A percentile compares a stretch with the other conserved stretches of the same genome.
phyloP scores from a whole-genome alignment of 192 early-diverging fungal genomes.

The Coemansia nantahalensis region DNA sequence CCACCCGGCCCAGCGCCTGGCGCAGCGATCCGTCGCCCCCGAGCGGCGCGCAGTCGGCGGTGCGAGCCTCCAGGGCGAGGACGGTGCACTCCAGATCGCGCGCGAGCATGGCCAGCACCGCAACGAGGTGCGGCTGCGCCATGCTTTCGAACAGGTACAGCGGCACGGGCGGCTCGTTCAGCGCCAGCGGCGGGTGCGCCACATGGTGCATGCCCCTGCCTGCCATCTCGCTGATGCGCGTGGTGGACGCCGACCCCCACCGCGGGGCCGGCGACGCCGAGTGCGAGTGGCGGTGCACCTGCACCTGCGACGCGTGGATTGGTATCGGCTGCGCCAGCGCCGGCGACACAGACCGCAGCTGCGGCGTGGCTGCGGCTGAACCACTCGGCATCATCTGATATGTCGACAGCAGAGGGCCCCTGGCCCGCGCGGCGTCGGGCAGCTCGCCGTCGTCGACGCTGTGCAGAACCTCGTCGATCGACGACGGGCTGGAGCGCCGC shows the following conservation, averaged over 20 bases:
- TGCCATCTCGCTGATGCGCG: constrained; percentile 13
- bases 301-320: constrained; percentile 8
- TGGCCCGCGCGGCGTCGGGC: constrained; percentile 3
- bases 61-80: constrained; percentile 22
- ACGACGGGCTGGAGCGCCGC: constrained; percentile 6
- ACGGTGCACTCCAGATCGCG: constrained; percentile 45
- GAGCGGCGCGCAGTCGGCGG: constrained; percentile 9
- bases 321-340: constrained; percentile 15
- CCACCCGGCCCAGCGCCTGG: constrained; percentile 27
- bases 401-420: neutral
- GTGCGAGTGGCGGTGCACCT: constrained; percentile 29
- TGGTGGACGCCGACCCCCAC: constrained; percentile 8
- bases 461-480: constrained; percentile 8
- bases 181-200: constrained; percentile 21
- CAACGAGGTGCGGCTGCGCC: constrained; percentile 37
- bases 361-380: neutral
- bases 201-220: constrained; percentile 8
- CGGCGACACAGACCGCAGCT: constrained; percentile 25
- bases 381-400: no score
- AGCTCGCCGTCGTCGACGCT: neutral
- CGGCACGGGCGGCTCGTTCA: constrained; percentile 48
- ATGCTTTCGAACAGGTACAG: constrained; percentile 46
- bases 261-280: constrained; percentile 19
- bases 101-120: constrained; percentile 41
- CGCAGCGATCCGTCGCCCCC: constrained; percentile 15